phyloP scores from a whole-genome alignment of 2,329 filamentous ascomycete genomes.

The Zymoseptoria passerinii region DNA sequence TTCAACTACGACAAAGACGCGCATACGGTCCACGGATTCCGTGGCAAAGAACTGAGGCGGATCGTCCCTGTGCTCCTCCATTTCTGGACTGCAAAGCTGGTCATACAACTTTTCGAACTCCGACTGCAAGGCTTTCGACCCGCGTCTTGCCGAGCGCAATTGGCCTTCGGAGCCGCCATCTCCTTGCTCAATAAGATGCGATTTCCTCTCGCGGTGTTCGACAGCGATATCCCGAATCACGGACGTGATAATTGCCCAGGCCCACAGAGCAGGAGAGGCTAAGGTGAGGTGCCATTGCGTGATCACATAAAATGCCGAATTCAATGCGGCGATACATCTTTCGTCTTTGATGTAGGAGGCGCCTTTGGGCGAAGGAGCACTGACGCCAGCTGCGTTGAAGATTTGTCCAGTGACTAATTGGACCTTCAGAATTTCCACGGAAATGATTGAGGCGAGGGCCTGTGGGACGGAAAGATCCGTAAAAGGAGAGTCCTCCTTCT shows the following conservation, averaged over 20 bases:
- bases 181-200: slow-evolving; percentile 45
- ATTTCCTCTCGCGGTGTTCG: slow-evolving; percentile 34
- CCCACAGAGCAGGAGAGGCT: slow-evolving; percentile 66
- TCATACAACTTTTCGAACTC: slow-evolving; percentile 22
- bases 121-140: slow-evolving; percentile 9
- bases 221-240: slow-evolving; percentile 48
- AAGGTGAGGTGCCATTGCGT: slow-evolving; percentile 49
- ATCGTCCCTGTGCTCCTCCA: slow-evolving; percentile 36
- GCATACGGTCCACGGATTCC: slow-evolving; percentile 39
- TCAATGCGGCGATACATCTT: slow-evolving; percentile 62
- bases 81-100: slow-evolving; percentile 13
- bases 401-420: slow-evolving; percentile 52
- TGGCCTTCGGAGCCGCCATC: slow-evolving; percentile 28
- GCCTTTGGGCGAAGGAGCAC: slow-evolving; percentile 4
- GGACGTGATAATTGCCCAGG: slow-evolving; percentile 72
- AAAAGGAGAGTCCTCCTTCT: slow-evolving; percentile 37
- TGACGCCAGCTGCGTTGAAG: slow-evolving; percentile 12
- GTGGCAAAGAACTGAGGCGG: slow-evolving; percentile 24
- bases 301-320: slow-evolving; percentile 58
- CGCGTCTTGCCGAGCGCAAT: slow-evolving; percentile 9
- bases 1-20: slow-evolving; percentile 43
- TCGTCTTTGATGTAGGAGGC: slow-evolving; percentile 57
- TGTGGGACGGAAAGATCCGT: slow-evolving; percentile 50
- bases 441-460: slow-evolving; percentile 60
- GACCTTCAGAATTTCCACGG: slow-evolving; percentile 63